These are phyloP conservation scores for Trametes polyzona DNA, from an alignment of 1,284 basidiomycete genomes.

Conservation along the genomic window DNA sequence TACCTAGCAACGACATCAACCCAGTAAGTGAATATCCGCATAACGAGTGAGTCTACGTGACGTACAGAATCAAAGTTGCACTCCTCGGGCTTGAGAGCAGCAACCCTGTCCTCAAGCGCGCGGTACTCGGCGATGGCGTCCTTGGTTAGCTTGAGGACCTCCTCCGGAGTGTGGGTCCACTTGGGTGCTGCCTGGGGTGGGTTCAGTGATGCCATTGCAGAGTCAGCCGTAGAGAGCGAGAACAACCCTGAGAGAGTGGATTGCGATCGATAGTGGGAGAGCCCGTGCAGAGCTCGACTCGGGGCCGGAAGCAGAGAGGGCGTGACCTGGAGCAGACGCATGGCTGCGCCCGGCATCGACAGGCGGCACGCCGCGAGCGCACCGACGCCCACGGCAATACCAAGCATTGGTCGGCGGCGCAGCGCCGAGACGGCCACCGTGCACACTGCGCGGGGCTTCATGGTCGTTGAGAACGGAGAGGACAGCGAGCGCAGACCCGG, in stretches of 20 bases:
- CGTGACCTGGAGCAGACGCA: conserved; percentile 31
- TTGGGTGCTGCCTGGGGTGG: conserved; percentile 70
- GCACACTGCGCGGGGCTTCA: conserved; percentile 26
- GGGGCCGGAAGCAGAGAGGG: conserved; percentile 14
- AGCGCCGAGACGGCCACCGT: conserved; percentile 23
- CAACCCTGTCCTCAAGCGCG: conserved; percentile 62
- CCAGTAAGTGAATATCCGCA: background rate
- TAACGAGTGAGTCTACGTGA: background rate
- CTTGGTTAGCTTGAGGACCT: conserved; percentile 61
- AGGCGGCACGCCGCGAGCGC: conserved; percentile 27
- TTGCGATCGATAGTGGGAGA: conserved; percentile 25
- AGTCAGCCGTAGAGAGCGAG: conserved; percentile 23
- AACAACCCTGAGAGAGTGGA: conserved; percentile 29
- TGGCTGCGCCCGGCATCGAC: conserved; percentile 21
- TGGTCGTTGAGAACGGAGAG: conserved; percentile 10
- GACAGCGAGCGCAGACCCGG: conserved; percentile 6
- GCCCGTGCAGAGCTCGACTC: conserved; percentile 13
- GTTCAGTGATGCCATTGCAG: conserved; percentile 49
- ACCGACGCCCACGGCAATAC: conserved; percentile 26
- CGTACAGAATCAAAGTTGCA: conserved; percentile 33
- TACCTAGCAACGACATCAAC: conserved; percentile 16
- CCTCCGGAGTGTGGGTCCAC: conserved; percentile 72
- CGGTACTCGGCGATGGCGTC: conserved; percentile 62
- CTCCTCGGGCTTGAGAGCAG: conserved; percentile 50
- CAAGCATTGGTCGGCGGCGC: conserved; percentile 18